A percentile compares a stretch with the other conserved stretches of the same genome.
Evolutionary conservation across 1,284 basidiomycete species (phyloP).

Genomic region (Apiotrichum gracile): DNA sequence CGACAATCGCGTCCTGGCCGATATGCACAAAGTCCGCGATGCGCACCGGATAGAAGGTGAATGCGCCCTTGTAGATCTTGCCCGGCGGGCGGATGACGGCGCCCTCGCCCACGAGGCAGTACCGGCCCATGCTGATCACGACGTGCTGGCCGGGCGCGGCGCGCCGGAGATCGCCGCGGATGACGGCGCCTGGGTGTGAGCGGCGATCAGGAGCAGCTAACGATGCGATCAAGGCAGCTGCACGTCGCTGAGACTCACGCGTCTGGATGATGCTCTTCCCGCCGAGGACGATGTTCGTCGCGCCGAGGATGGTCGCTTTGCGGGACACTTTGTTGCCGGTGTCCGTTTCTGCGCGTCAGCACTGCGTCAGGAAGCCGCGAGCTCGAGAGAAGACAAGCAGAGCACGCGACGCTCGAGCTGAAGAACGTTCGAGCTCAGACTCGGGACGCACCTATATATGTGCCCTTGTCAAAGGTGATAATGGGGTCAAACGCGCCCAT

Average conservation of each 20-base stretch:
- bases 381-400: background rate
- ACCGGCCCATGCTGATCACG: slow-evolving; percentile 84
- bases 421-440: background rate
- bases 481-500: slow-evolving; percentile 45
- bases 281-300: slow-evolving; percentile 92
- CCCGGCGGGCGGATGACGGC: slow-evolving; percentile 66
- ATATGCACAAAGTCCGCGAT: slow-evolving; percentile 93
- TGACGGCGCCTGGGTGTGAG: slow-evolving; percentile 55
- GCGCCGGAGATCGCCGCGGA: slow-evolving; percentile 47
- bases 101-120: slow-evolving; percentile 83
- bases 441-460: slow-evolving; percentile 34
- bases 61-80: slow-evolving; percentile 58
- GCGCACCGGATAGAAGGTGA: slow-evolving; percentile 98
- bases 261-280: slow-evolving; percentile 95
- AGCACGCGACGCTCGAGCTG: too few relatives aligned
- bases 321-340: slow-evolving; percentile 76
- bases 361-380: background rate
- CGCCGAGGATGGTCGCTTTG: slow-evolving; percentile 85
- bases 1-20: slow-evolving; percentile 76
- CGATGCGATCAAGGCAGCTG: slow-evolving; percentile 40
- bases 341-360: slow-evolving; percentile 35
- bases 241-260: slow-evolving; percentile 47
- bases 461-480: slow-evolving; percentile 41
- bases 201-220: background rate
- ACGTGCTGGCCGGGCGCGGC: slow-evolving; percentile 83